Evolutionary conservation across 805 yeast species (phyloP).

Genomic region (Ogataea polymorpha): DNA sequence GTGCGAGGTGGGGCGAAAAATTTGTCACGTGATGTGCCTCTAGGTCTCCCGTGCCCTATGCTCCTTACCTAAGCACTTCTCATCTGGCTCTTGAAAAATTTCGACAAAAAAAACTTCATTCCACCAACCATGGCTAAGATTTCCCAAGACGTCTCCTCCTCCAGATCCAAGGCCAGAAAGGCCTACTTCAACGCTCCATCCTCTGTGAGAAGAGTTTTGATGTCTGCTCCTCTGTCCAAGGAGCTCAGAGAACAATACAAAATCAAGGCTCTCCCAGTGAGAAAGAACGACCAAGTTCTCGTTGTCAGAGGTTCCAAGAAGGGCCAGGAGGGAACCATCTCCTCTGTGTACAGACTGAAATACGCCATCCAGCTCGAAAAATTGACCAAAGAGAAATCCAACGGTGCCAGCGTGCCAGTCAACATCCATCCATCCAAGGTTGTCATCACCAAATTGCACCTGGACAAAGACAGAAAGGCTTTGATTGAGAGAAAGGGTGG

Average conservation of each 20-base stretch:
- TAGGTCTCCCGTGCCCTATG: background rate
- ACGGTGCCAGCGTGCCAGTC: constrained; percentile 96
- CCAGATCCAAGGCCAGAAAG: constrained; percentile 99
- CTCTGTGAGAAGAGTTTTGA: constrained; percentile 85
- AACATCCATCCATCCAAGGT: constrained; percentile 98
- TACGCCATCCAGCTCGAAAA: constrained; percentile 95
- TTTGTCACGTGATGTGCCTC: constrained; percentile 3
- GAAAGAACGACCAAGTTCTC: constrained; percentile 93
- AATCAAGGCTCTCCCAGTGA: constrained; percentile 92
- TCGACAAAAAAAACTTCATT: constrained; percentile 4
- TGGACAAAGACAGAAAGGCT: constrained; percentile 98
- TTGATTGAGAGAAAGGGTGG: constrained; percentile 98
- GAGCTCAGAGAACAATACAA: constrained; percentile 98
- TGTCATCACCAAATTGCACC: constrained; percentile 96
- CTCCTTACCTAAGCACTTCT: constrained; percentile 5
- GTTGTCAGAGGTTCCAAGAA: constrained; percentile 99
- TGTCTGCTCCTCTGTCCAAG: constrained; percentile 99
- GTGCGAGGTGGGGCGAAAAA: background rate
- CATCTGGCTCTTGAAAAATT: constrained; percentile 2
- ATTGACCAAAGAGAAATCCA: constrained; percentile 95
- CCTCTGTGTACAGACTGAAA: constrained; percentile 98
- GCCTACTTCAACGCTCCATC: constrained; percentile 99
- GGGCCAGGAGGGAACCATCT: constrained; percentile 98
- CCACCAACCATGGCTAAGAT: constrained; percentile 32
- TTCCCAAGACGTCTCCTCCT: constrained; percentile 87